Conservation (phyloP, 1,139 yeast genomes). For the Debaryomycetaceae sp. region DNA sequence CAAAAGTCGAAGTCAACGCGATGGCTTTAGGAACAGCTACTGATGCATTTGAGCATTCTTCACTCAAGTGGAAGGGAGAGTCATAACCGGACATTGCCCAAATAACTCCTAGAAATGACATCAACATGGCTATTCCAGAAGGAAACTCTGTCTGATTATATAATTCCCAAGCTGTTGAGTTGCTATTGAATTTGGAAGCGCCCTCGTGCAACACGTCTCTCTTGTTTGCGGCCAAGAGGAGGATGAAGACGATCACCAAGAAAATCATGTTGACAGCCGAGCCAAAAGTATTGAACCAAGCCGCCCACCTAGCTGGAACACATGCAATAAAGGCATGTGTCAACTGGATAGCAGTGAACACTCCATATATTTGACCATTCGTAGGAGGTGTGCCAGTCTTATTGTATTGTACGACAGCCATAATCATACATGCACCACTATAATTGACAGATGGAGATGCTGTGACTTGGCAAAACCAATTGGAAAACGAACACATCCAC, state of each 20-base stretch:
- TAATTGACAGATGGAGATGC: constrained; percentile 63
- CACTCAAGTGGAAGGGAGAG: constrained; percentile 71
- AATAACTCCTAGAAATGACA: constrained; percentile 62
- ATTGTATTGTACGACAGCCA: constrained; percentile 47
- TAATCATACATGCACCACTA: constrained; percentile 57
- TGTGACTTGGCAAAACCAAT: constrained; percentile 43
- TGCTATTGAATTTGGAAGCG: constrained; percentile 48
- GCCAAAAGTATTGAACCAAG: constrained; percentile 52
- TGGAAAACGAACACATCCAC: constrained; percentile 60
- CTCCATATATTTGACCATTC: constrained; percentile 48
- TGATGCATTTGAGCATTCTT: constrained; percentile 67
- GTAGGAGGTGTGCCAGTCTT: constrained; percentile 36
- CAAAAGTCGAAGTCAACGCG: constrained; percentile 58
- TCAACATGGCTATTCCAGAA: constrained; percentile 56
- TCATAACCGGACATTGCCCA: constrained; percentile 82
- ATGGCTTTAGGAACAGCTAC: constrained; percentile 66
- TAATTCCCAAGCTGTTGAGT: constrained; percentile 54
- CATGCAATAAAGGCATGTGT: constrained; percentile 50
- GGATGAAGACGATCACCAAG: constrained; percentile 51
- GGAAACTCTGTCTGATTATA: constrained; percentile 68
- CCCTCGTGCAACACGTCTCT: constrained; percentile 28
- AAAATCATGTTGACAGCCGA: constrained; percentile 51
- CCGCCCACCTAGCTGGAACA: constrained; percentile 54
- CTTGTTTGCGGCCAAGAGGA: constrained; percentile 55
- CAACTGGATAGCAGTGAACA: constrained; percentile 51